Evolutionary conservation across 1,284 basidiomycete species (phyloP).

Genomic region (Crucibulum cyathiforme): DNA sequence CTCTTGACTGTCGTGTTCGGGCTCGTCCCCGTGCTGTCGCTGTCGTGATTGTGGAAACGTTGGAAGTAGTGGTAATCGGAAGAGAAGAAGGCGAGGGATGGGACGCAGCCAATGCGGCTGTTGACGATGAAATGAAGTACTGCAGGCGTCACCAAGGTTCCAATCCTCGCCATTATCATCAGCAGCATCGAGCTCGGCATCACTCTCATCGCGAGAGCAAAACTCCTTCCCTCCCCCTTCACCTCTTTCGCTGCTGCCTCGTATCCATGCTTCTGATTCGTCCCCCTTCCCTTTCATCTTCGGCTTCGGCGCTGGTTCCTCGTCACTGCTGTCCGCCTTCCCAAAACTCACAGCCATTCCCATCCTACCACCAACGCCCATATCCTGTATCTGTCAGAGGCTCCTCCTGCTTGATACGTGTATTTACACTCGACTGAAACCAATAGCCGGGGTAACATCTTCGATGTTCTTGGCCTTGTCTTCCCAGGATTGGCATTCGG

Average conservation of each 20-base stretch:
- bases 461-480: constrained; percentile 79
- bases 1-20: no score
- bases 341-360: not conserved
- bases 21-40: no score
- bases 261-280: no score
- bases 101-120: no score
- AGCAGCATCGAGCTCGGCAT: constrained; percentile 1
- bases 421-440: constrained; percentile 68
- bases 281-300: constrained; percentile 40
- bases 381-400: constrained; percentile 18
- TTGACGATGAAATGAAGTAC: no score
- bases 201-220: constrained; percentile 19
- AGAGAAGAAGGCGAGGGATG: no score
- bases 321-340: constrained; percentile 11
- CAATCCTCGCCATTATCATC: no score
- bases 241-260: constrained; percentile 6
- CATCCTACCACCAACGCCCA: constrained; percentile 39
- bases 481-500: constrained; percentile 76
- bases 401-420: constrained; percentile 49
- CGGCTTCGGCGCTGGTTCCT: constrained; percentile 6
- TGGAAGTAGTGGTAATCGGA: no score
- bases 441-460: constrained; percentile 79
- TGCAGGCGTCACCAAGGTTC: no score
- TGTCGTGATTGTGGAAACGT: no score
- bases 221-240: constrained; percentile 16